phyloP scores from a whole-genome alignment of 2,329 filamentous ascomycete species.

The Zymoseptoria pseudotritici region DNA sequence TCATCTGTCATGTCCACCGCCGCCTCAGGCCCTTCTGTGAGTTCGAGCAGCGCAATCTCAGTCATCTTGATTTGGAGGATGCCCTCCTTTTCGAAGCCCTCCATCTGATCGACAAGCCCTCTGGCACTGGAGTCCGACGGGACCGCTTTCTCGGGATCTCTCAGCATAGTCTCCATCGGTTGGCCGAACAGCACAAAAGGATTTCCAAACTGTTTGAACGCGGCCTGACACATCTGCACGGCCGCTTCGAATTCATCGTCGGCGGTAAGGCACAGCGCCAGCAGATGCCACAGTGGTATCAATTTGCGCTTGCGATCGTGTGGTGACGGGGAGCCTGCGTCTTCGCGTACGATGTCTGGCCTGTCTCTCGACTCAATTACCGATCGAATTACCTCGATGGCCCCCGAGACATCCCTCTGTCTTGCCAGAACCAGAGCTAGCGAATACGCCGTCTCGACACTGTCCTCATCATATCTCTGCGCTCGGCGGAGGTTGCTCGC shows the following conservation, averaged over 20 bases:
- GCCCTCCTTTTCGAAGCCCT: conserved; percentile 72
- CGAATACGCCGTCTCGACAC: conserved; percentile 66
- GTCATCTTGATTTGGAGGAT: conserved; percentile 96
- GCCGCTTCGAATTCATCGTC: conserved; percentile 79
- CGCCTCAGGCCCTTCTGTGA: conserved; percentile 72
- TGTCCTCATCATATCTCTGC: conserved; percentile 42
- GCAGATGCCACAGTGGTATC: conserved; percentile 86
- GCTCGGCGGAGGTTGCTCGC: conserved; percentile 63
- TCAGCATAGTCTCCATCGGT: conserved; percentile 34
- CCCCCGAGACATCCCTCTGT: conserved; percentile 68
- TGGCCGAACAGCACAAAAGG: conserved; percentile 62
- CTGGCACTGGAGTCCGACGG: conserved; percentile 13
- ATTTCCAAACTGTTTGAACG: conserved; percentile 81
- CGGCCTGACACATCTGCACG: conserved; percentile 75
- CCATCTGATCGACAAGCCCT: conserved; percentile 70
- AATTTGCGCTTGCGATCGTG: conserved; percentile 49
- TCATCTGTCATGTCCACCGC: conserved; percentile 87
- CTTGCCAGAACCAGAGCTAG: conserved; percentile 83
- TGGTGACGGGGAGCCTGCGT: conserved; percentile 5
- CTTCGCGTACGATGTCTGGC: conserved; percentile 13
- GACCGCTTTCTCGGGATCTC: conserved; percentile 15
- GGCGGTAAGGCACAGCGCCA: conserved; percentile 77
- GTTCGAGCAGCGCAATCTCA: conserved; percentile 74
- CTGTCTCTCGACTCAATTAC: conserved; percentile 52
- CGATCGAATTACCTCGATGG: conserved; percentile 73